A percentile compares a stretch with the other conserved stretches of the same genome.
These are phyloP conservation scores for Populus davidiana DNA, from an alignment of 345 rosid genomes.

Conservation along the genomic window DNA sequence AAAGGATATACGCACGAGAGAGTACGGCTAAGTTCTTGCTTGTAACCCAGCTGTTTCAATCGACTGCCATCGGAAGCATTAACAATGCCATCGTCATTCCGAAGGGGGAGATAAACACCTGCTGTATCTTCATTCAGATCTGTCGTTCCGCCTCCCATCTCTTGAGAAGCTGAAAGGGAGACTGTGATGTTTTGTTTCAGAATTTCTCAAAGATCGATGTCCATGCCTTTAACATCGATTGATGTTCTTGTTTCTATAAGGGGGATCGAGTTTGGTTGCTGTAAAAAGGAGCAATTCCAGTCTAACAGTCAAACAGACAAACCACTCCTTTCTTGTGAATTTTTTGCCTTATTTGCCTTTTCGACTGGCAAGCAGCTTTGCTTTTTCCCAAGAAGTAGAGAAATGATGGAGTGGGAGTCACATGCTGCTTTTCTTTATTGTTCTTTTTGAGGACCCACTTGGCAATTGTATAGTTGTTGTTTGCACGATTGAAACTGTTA, in stretches of 20 bases:
- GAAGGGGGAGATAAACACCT: slow-evolving; percentile 1
- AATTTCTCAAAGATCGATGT: neutral
- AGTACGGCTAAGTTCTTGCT: slow-evolving; percentile 54
- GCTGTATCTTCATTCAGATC: neutral
- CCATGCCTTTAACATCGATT: neutral
- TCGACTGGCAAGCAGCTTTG: no score
- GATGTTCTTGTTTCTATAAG: neutral
- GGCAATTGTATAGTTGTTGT: no score
- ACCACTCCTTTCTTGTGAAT: neutral
- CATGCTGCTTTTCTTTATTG: no score
- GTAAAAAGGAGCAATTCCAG: neutral
- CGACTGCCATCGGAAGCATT: slow-evolving; percentile 22
- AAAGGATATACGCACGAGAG: slow-evolving; percentile 40
- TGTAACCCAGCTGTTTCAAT: slow-evolving; percentile 52
- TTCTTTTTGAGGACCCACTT: no score
- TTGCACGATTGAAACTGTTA: no score
- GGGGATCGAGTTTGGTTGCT: neutral
- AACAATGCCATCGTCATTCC: neutral
- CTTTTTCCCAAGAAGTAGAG: no score
- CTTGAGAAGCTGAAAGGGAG: neutral
- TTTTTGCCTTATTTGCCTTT: no score
- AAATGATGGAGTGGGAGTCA: no score
- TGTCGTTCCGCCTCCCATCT: neutral
- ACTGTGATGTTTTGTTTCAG: neutral
- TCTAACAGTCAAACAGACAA: neutral